These are phyloP conservation scores for Catenaria anguillulae DNA, from an alignment of 371 early-diverging fungal species.

Conservation along the genomic window DNA sequence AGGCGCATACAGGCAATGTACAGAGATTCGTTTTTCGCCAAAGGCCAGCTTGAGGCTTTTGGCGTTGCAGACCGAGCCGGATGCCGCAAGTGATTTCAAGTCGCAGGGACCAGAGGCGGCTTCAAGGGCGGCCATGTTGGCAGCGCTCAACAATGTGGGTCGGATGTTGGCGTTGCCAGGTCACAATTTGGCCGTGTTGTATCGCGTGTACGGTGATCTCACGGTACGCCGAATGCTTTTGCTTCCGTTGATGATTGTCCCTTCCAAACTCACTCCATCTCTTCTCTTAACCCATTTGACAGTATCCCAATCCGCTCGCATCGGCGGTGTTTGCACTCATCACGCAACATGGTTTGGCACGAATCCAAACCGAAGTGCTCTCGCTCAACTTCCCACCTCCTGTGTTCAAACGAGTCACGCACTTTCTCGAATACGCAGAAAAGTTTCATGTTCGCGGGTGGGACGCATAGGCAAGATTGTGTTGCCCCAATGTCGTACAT, in stretches of 20 bases:
- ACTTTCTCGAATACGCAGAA: slow-evolving; percentile 65
- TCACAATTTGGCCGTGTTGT: background rate
- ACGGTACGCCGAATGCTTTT: background rate
- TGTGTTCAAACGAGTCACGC: slow-evolving; percentile 56
- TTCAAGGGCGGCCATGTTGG: background rate
- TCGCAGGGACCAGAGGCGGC: background rate
- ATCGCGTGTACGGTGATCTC: slow-evolving; percentile 1
- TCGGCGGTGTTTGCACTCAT: slow-evolving; percentile 64
- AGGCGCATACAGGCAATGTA: slow-evolving; percentile 71
- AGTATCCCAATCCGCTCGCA: slow-evolving; percentile 80
- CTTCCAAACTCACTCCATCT: too few relatives aligned
- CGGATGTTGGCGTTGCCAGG: background rate
- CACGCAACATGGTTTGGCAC: slow-evolving; percentile 66
- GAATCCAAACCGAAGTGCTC: slow-evolving; percentile 73
- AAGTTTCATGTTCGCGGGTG: slow-evolving; percentile 67
- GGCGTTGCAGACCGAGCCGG: slow-evolving; percentile 51
- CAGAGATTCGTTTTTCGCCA: slow-evolving; percentile 76
- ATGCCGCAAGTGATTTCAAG: background rate
- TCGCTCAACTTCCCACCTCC: slow-evolving; percentile 71
- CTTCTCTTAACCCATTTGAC: too few relatives aligned
- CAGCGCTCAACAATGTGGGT: background rate
- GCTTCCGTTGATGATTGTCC: background rate
- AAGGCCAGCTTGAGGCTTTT: slow-evolving; percentile 70
- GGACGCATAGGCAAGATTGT: too few relatives aligned
- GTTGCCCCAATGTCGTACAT: too few relatives aligned